Conservation (phyloP, 768 basidiomycete genomes). For the Panaeolus cyanescens region DNA sequence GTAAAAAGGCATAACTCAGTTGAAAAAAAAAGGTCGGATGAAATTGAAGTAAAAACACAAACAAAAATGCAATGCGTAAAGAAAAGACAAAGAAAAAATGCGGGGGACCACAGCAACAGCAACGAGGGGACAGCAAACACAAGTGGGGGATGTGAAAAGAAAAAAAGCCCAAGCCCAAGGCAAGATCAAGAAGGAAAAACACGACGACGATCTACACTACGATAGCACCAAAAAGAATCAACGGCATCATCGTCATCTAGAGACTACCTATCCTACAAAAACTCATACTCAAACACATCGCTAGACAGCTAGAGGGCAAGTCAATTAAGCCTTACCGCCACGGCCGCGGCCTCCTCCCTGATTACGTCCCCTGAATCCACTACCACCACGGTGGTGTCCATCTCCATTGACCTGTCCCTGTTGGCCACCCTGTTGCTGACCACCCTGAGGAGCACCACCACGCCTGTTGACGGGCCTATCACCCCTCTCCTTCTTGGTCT, state of each 20-base stretch:
- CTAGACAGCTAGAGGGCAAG: not conserved
- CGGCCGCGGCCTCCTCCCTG: conserved; percentile 24
- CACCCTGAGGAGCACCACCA: conserved; percentile 55
- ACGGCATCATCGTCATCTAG: not conserved
- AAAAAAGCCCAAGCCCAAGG: not conserved
- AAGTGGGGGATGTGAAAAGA: not conserved
- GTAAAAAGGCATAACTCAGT: conserved; percentile 1
- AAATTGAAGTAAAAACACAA: not conserved
- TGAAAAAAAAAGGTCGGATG: not conserved
- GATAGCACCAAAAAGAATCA: not conserved
- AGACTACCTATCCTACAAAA: conserved; percentile 1
- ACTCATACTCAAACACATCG: not conserved
- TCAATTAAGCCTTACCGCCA: conserved; percentile 15
- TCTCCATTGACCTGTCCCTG: conserved; percentile 38
- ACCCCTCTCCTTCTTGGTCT: conserved; percentile 89
- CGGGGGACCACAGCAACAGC: not conserved
- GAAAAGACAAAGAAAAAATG: not conserved
- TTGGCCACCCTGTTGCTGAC: conserved; percentile 50
- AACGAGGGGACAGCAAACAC: not conserved
- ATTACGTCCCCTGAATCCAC: conserved; percentile 29
- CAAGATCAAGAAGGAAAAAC: not conserved
- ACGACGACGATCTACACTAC: not conserved
- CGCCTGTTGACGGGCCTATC: conserved; percentile 72
- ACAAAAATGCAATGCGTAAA: not conserved
- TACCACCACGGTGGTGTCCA: conserved; percentile 20